Base-by-base conservation (phyloP, 192 early-diverging fungal species). In the Coemansia sp. region DNA sequence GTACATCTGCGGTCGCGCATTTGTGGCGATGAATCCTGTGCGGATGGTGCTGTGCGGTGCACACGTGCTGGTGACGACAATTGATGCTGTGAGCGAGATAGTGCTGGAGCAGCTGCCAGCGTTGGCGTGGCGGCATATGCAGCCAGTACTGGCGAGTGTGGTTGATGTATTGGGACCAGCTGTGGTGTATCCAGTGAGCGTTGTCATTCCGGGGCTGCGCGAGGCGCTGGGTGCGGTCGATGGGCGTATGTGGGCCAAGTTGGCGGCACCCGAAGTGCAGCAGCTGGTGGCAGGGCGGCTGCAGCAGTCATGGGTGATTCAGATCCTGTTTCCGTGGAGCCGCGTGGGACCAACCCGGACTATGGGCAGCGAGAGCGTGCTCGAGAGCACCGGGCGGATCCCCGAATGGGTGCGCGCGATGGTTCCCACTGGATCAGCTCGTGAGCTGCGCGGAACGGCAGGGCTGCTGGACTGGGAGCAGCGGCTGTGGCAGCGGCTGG, bases 21-120 rank as follows among this genome's bases (percentile, higher is more conserved):
- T 68, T 57, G 57, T 71, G 25, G 49, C 65, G 10, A 31, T 66
- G 31, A 54, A 69, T 36, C 74, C 80, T 25, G 65, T 89, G 4
- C 78, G 67, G 17, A n/a, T 77, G 7, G 69, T 89, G 40, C 83
- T 89, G 52, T 72, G 65, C n/a, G n/a, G 88, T 15, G 87, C 88
- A 4, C 92, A 98, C 63, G 85, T 91, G 1, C 57, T 93, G 5
- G 77, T 91, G 17, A 87, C 50, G 2, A 56, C 44, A 2, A 57
- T 75, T 34, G 72, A 81, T 51, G 21, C 59, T 0, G 60, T 28
- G n/a, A 47, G 58, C 48, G 73, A 81, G 59, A 34, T 69, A 46
- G 47, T 60, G 7, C 36, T 81, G 23, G 69, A 65, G 21, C 34
- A 44, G 20, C 51, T 25, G 42, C 63, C 51, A 12, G 12, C 55